Base-by-base conservation (phyloP, 345 rosid species). In the Boechera stricta region DNA sequence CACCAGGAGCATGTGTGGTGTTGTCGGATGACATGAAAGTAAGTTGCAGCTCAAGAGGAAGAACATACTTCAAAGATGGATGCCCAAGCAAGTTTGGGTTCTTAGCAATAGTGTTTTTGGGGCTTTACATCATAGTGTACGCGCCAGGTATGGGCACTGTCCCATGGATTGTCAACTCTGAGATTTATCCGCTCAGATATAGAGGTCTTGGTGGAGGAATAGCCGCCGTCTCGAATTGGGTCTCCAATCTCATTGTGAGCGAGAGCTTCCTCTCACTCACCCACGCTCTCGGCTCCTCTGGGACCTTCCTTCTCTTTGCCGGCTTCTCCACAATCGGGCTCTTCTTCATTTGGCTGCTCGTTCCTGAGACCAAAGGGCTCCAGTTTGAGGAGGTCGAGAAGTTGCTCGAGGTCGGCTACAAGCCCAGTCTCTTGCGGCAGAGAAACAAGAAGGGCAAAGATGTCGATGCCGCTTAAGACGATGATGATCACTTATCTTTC, bases 101-200 rank as follows among this genome's bases (percentile, higher is more conserved):
- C 67, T 80, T 89, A 1, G 92, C 98, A 0, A 85, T 91, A 8
- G 52, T 90, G 36, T 77, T 91, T 59, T 80, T 94, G 5, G 97
- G 89, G 0, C 21, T 85, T n/a, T 94, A 94, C 81, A 94, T 91
- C 49, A 61, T 94, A 13, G 55, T 70, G 21, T 94, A 87, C 51
- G 83, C 98, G 0, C 98, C 97, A 0, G 93, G 98, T 12, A 92
- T 92, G 93, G 97, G 97, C 2, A 87, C 95, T 0, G 91, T 78
- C n/a, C 97, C 97, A 0, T 87, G 97, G 98, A 87, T 91, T n/a
- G 86, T 92, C 5, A 94, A 92, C 86, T 91, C 98, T 10, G 97
- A 94, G 87, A 94, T 94, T 13, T 94, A 94, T 64, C 98, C 97
- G 0, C 75, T 91, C 29, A 80, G 86, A 58, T 94, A 91, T 71